A percentile compares a stretch with the other conserved stretches of the same genome.
phyloP scores from a whole-genome alignment of 1,284 basidiomycete genomes.

The Apiotrichum siamense region DNA sequence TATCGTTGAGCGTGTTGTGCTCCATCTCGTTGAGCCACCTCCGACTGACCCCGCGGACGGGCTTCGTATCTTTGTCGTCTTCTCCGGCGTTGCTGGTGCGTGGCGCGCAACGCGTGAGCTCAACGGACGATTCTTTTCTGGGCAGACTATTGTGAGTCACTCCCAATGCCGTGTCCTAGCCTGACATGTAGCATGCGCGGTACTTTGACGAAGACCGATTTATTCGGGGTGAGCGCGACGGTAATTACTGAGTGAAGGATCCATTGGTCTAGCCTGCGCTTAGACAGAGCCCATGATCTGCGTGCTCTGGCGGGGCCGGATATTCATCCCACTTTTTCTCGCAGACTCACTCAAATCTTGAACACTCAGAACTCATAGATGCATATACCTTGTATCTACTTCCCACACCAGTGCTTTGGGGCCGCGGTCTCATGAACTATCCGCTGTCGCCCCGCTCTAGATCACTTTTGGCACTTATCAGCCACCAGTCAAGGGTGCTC shows the following conservation, averaged over 20 bases:
- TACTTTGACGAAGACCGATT: slow-evolving; percentile 70
- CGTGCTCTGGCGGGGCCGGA: too few species aligned
- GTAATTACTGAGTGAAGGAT: slow-evolving; percentile 8
- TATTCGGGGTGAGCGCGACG: slow-evolving; percentile 42
- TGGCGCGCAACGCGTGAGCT: slow-evolving; percentile 89
- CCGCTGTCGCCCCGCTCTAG: background rate
- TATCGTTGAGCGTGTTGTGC: slow-evolving; percentile 77
- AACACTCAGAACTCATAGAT: too few species aligned
- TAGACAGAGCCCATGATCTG: too few species aligned
- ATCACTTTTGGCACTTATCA: too few species aligned
- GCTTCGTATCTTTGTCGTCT: slow-evolving; percentile 76
- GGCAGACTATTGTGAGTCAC: slow-evolving; percentile 59
- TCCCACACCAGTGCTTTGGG: too few species aligned
- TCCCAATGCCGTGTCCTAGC: background rate
- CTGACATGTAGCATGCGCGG: slow-evolving; percentile 54
- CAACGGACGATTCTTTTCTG: slow-evolving; percentile 85
- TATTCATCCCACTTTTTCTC: too few species aligned
- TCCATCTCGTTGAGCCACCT: slow-evolving; percentile 66
- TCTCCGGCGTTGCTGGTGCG: slow-evolving; percentile 80
- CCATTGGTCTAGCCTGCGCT: too few species aligned
- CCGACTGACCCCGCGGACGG: slow-evolving; percentile 59
- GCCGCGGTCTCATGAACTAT: too few species aligned
- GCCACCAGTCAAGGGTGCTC: too few species aligned
- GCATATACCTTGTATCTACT: too few species aligned
- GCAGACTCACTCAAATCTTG: too few species aligned